Percentiles rank a stretch among this genome's conserved stretches.
Conservation (phyloP, 1,139 yeast genomes). For the Magnusiomyces fungicola region DNA sequence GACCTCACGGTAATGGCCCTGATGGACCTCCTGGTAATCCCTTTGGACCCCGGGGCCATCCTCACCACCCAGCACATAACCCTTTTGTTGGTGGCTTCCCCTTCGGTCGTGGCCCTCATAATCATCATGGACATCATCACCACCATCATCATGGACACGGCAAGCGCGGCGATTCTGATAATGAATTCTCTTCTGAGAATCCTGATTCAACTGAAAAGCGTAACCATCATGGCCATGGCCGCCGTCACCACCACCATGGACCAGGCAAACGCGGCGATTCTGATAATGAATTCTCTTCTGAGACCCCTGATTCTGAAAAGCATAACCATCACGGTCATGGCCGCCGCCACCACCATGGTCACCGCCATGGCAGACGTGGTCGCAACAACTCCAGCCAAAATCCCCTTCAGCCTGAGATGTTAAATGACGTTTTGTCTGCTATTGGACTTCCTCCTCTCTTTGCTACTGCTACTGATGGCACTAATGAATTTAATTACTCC, state of each 20-base stretch:
- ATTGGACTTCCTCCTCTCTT: background rate
- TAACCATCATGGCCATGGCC: background rate
- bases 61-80: no score
- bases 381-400: background rate
- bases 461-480: no score
- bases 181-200: background rate
- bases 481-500: background rate
- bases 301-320: background rate
- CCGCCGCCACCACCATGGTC: background rate
- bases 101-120: background rate
- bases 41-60: no score
- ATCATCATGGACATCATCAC: background rate
- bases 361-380: background rate
- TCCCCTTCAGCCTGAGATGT: background rate
- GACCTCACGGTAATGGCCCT: no score
- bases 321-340: background rate
- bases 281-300: background rate
- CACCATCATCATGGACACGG: background rate
- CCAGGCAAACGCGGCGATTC: background rate
- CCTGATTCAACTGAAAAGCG: background rate
- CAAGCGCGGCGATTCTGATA: background rate
- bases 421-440: background rate
- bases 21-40: no score
- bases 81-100: background rate
- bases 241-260: background rate